Conservation (phyloP, 805 yeast genomes). For the Hanseniaspora vineae region DNA sequence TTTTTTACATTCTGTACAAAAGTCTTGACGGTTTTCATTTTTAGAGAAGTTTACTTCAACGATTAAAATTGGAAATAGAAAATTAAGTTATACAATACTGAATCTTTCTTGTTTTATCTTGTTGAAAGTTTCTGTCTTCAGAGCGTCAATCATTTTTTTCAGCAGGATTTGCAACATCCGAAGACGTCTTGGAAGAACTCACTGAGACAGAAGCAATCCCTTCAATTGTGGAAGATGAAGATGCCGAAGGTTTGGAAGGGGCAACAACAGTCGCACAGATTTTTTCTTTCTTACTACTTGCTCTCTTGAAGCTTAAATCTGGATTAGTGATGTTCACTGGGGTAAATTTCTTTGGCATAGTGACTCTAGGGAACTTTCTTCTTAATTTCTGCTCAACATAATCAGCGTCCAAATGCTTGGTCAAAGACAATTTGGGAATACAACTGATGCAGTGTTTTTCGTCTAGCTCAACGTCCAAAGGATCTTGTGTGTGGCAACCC, state of each 20-base stretch:
- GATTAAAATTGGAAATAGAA: background rate
- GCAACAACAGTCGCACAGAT: background rate
- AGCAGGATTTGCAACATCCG: background rate
- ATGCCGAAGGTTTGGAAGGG: background rate
- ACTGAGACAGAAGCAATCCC: too few species aligned
- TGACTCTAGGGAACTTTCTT: constrained; percentile 74
- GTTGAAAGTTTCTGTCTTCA: too few species aligned
- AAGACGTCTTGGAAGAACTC: too few species aligned
- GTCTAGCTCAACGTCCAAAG: constrained; percentile 91
- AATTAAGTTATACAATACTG: background rate
- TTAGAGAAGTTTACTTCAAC: background rate
- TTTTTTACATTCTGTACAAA: background rate
- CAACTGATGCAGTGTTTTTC: constrained; percentile 94
- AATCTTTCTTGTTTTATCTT: background rate
- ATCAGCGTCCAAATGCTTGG: constrained; percentile 88
- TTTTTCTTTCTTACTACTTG: background rate
- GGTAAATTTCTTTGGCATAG: constrained; percentile 80
- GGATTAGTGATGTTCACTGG: constrained; percentile 82
- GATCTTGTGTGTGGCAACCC: constrained; percentile 97
- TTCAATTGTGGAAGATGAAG: too few species aligned
- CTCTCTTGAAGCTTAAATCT: constrained; percentile 18
- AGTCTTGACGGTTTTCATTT: background rate
- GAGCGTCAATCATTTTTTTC: background rate
- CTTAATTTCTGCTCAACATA: constrained; percentile 70
- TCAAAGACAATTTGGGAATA: constrained; percentile 78